Percentiles rank a stretch among this genome's conserved stretches.
Conservation (phyloP, 2,329 filamentous ascomycete genomes). For the Penicillium carneum region DNA sequence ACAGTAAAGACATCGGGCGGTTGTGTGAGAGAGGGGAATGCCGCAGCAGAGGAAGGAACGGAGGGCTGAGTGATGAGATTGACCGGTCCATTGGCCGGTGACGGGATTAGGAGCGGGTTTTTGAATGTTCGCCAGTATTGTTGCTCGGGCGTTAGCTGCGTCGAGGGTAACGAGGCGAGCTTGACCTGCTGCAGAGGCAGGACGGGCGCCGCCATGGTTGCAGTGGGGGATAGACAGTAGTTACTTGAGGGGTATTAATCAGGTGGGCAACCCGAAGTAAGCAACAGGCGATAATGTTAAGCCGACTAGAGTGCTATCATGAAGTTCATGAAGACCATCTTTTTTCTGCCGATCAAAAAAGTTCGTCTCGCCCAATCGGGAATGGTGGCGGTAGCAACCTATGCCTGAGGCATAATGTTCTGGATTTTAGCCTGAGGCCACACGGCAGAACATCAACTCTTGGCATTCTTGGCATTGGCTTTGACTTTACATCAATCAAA, state of each 20-base stretch:
- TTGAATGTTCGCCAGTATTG: slow-evolving; percentile 96
- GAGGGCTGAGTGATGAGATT: slow-evolving; percentile 83
- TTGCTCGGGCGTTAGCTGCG: slow-evolving; percentile 83
- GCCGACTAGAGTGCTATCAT: slow-evolving; percentile 21
- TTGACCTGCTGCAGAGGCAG: slow-evolving; percentile 80
- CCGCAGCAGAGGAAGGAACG: slow-evolving; percentile 54
- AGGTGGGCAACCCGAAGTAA: slow-evolving; percentile 1
- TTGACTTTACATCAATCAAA: not conserved
- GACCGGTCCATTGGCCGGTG: slow-evolving; percentile 86
- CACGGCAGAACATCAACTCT: not conserved
- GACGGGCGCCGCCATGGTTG: slow-evolving; percentile 82
- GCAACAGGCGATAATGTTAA: slow-evolving; percentile 5
- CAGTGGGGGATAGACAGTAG: slow-evolving; percentile 1
- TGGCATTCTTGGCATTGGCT: not conserved
- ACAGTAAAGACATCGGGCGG: slow-evolving; percentile 75
- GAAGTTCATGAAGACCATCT: slow-evolving; percentile 34
- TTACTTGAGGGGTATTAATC: slow-evolving; percentile 9
- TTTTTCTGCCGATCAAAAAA: slow-evolving; percentile 42
- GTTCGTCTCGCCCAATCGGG: slow-evolving; percentile 32
- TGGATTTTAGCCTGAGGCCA: not conserved
- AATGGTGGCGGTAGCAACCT: slow-evolving; percentile 33
- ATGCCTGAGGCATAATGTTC: slow-evolving; percentile 30
- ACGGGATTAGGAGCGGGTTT: slow-evolving; percentile 86
- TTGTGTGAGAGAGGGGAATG: slow-evolving; percentile 55
- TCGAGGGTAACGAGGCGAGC: slow-evolving; percentile 80